phyloP scores from a whole-genome alignment of 2,329 filamentous ascomycete genomes.

The Pseudogymnoascus sp. region DNA sequence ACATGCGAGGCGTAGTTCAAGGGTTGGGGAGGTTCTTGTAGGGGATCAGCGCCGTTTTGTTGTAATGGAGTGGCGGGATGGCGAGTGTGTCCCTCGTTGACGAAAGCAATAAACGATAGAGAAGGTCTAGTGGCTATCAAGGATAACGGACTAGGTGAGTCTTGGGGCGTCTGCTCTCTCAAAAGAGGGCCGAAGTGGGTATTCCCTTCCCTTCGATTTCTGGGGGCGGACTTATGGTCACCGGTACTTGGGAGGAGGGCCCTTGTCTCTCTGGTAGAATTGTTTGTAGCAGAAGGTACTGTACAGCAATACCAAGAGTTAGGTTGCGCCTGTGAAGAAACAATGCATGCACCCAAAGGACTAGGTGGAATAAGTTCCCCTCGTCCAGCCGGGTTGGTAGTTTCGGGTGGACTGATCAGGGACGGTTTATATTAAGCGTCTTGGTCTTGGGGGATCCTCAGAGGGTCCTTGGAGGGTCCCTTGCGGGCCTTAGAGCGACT shows the following conservation, averaged over 20 bases:
- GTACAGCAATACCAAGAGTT: neutral
- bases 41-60: neutral
- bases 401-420: neutral
- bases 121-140: slow-evolving; percentile 6
- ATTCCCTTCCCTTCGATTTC: neutral
- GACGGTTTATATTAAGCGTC: neutral
- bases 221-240: slow-evolving; percentile 5
- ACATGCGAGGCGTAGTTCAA: neutral
- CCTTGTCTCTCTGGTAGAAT: neutral
- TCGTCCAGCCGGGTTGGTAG: slow-evolving; percentile 1
- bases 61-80: neutral
- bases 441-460: neutral
- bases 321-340: slow-evolving; percentile 4
- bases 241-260: slow-evolving; percentile 4
- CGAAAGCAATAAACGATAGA: slow-evolving; percentile 1
- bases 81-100: neutral
- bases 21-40: neutral
- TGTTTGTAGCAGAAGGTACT: slow-evolving; percentile 4
- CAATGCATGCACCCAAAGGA: neutral
- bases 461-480: neutral
- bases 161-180: neutral
- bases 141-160: slow-evolving; percentile 6
- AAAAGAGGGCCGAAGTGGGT: slow-evolving; percentile 6
- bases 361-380: neutral
- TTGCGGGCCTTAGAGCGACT: neutral